Percentiles rank a stretch among this genome's conserved stretches.
Conservation (phyloP, 306 rosid genomes). For the Rosa rugosa region DNA sequence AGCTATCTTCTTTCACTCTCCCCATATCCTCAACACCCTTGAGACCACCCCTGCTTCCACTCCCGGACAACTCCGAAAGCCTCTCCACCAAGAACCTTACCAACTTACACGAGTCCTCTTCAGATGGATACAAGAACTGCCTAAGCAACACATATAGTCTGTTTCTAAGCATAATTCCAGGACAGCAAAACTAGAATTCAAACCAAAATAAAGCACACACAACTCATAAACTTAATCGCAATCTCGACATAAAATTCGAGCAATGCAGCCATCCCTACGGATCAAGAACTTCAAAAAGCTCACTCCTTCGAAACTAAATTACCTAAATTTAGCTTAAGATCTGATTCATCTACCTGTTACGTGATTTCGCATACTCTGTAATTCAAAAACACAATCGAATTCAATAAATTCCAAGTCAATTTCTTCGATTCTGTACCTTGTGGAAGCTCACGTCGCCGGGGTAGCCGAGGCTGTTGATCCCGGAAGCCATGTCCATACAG, state of each 20-base stretch:
- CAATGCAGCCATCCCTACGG: background rate
- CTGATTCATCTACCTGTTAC: background rate
- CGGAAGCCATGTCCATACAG: slow-evolving; percentile 45
- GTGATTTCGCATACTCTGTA: background rate
- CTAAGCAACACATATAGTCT: slow-evolving; percentile 55
- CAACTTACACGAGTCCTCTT: slow-evolving; percentile 56
- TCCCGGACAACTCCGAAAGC: slow-evolving; percentile 48
- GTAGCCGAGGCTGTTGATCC: slow-evolving; percentile 48
- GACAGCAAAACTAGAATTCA: slow-evolving; percentile 21
- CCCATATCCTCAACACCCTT: slow-evolving; percentile 15
- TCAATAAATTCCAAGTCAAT: background rate
- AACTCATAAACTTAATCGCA: background rate
- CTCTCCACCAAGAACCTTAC: slow-evolving; percentile 52
- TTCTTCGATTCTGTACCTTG: slow-evolving; percentile 37
- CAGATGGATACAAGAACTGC: slow-evolving; percentile 75
- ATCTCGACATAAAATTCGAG: background rate
- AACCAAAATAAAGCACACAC: slow-evolving; percentile 17
- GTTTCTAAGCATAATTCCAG: slow-evolving; percentile 48
- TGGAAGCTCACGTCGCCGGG: slow-evolving; percentile 53
- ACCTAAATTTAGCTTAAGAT: background rate
- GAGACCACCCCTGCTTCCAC: slow-evolving; percentile 30
- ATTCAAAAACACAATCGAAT: background rate
- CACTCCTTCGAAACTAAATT: background rate
- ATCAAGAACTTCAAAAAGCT: background rate
- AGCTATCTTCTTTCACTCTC: slow-evolving; percentile 26